A percentile compares a stretch with the other conserved stretches of the same genome.
Evolutionary conservation across 2,329 filamentous ascomycete genomes (phyloP).

Genomic region (Fusarium multiceps): DNA sequence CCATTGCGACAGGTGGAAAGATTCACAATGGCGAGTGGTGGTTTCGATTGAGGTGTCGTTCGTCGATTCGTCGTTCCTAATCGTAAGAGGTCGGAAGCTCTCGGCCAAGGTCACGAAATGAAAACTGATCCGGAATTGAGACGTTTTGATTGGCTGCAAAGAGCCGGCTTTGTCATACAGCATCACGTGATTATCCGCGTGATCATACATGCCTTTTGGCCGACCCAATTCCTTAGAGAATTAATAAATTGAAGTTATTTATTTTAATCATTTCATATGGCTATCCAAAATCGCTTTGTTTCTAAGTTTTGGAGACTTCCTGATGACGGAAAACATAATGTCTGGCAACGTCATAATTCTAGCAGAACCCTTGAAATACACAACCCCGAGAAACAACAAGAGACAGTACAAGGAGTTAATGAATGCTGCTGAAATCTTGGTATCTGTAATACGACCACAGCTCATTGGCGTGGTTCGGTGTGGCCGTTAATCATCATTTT

Average conservation of each 20-base stretch:
- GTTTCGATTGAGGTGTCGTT: slow-evolving; percentile 51
- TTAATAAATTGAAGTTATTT: not conserved
- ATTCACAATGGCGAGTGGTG: slow-evolving; percentile 57
- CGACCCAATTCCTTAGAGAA: slow-evolving; percentile 12
- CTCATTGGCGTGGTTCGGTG: slow-evolving; percentile 28
- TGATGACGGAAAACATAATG: not conserved
- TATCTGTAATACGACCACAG: slow-evolving; percentile 39
- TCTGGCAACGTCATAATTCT: slow-evolving; percentile 12
- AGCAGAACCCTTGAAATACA: slow-evolving; percentile 28
- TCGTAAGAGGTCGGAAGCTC: slow-evolving; percentile 56
- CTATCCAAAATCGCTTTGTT: not conserved
- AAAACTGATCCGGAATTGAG: slow-evolving; percentile 63
- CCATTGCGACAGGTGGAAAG: slow-evolving; percentile 63
- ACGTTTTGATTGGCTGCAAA: slow-evolving; percentile 59
- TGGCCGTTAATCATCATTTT: slow-evolving; percentile 44
- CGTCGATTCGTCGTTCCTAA: slow-evolving; percentile 50
- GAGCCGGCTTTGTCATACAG: slow-evolving; percentile 18
- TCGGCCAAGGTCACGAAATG: slow-evolving; percentile 55
- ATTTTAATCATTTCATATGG: not conserved
- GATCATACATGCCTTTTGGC: slow-evolving; percentile 26
- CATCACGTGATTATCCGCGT: not conserved
- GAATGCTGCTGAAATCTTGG: slow-evolving; percentile 39
- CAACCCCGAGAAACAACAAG: slow-evolving; percentile 12
- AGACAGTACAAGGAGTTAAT: slow-evolving; percentile 36
- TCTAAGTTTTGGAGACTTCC: not conserved